Evolutionary conservation across 805 yeast species (phyloP).

Genomic region (Wickerhamomyces subpelliculosus): DNA sequence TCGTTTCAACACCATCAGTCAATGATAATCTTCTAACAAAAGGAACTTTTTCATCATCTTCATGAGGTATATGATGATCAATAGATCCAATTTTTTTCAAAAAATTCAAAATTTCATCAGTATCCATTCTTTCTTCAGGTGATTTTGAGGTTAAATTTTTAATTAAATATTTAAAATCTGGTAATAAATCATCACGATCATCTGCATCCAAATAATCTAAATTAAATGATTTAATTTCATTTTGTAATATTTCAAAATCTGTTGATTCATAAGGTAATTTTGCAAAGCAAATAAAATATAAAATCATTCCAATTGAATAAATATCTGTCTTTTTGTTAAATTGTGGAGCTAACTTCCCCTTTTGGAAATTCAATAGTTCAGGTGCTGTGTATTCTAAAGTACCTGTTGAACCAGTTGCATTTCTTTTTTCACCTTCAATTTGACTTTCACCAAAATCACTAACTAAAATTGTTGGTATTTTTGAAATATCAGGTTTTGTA

Average conservation of each 20-base stretch:
- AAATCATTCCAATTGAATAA: conserved; percentile 79
- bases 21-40: neutral
- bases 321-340: conserved; percentile 72
- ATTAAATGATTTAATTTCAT: conserved; percentile 21
- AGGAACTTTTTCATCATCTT: neutral
- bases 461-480: conserved; percentile 65
- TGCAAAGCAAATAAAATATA: conserved; percentile 68
- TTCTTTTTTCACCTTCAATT: conserved; percentile 55
- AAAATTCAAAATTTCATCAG: conserved; percentile 27
- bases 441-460: conserved; percentile 91
- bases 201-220: neutral
- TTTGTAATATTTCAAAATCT: conserved; percentile 25
- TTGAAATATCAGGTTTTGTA: conserved; percentile 6
- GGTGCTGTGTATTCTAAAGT: conserved; percentile 88
- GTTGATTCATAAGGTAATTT: conserved; percentile 48
- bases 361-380: conserved; percentile 31
- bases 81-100: conserved; percentile 13
- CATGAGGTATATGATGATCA: neutral
- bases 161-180: conserved; percentile 23
- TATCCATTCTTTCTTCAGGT: conserved; percentile 33
- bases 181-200: neutral
- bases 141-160: conserved; percentile 26
- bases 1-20: neutral
- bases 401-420: conserved; percentile 80
- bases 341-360: conserved; percentile 38